Evolutionary conservation across 768 basidiomycete species (phyloP).

Genomic region (Suillus plorans): DNA sequence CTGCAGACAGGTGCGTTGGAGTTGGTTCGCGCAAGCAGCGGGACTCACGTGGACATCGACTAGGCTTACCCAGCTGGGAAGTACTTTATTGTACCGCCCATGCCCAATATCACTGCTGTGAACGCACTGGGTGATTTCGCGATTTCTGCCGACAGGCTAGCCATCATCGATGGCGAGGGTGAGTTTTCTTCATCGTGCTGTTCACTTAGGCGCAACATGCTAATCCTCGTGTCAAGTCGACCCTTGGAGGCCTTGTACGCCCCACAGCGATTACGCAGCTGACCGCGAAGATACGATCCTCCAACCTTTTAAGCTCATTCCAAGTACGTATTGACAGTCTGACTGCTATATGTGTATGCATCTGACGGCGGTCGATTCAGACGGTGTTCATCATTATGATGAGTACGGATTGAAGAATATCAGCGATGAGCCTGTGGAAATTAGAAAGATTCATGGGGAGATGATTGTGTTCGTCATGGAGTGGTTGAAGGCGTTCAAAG

Average conservation of each 20-base stretch:
- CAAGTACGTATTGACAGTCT: conserved; percentile 47
- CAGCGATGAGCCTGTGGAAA: conserved; percentile 69
- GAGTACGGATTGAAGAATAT: conserved; percentile 72
- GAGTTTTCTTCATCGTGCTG: conserved; percentile 9
- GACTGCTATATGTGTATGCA: not conserved
- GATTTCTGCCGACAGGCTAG: conserved; percentile 77
- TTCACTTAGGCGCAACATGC: not conserved
- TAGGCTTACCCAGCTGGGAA: conserved; percentile 80
- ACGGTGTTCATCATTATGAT: conserved; percentile 67
- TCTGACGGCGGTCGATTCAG: conserved; percentile 33
- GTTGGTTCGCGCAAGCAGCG: not conserved
- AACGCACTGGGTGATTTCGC: conserved; percentile 85
- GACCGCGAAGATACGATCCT: conserved; percentile 69
- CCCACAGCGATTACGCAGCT: conserved; percentile 72
- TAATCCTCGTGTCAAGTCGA: conserved; percentile 51
- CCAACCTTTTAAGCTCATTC: conserved; percentile 85
- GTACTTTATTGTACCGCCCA: conserved; percentile 63
- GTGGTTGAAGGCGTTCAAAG: conserved; percentile 60
- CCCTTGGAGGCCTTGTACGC: conserved; percentile 88
- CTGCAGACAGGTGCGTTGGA: conserved; percentile 55
- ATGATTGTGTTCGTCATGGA: conserved; percentile 75
- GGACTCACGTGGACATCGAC: not conserved
- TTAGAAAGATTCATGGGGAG: conserved; percentile 76
- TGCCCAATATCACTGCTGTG: conserved; percentile 81
- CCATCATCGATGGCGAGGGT: conserved; percentile 88